Base-by-base conservation (phyloP, 78 protist genomes). In the Emiliania huxleyi region DNA sequence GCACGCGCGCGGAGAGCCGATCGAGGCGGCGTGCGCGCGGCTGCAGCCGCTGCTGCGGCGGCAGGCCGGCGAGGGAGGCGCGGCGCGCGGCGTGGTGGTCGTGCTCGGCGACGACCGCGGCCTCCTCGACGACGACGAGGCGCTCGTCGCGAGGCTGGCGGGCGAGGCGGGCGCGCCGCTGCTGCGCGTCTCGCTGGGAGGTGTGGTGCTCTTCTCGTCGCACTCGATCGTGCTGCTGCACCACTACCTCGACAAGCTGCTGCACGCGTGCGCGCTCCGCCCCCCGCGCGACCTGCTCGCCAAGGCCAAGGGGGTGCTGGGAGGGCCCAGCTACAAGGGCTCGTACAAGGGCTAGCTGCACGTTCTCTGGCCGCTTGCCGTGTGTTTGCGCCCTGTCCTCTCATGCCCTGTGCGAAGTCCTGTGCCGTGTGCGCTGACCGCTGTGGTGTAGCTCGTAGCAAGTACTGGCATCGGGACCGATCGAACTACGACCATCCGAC, bases 21-120 rank as follows among this genome's bases (percentile, higher is more conserved):
- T 81, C 5, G 56, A 19, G 3, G 89, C 2, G 56, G 49, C 26
- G 38, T 81, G 89, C 38, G 56, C 56, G 25, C 77, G 77, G 37
- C 77, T 52, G 62, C 62, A 52, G 15, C 8, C 42, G 81, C 81
- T 0, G 26, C 43, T 26, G 38, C 43, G 23, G 43, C 40, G 42
- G 43, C n/a, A 22, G 38, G 38, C 37, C 81, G 43, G 23, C 42
- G 35, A 21, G n/a, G n/a, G n/a, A n/a, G n/a, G n/a, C n/a, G n/a
- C n/a, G n/a, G n/a, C n/a, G n/a, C n/a, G 87, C 42, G 89, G 89
- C 22, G 89, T 81, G 1, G 89, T 81, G 38, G 89, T 44, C 25
- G 18, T 81, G 0, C 49, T 81, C 42, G 89, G 89, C 3, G 89
- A 81, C 55, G 89, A 81, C 22, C 89, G 89, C 18, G 89, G 89